Evolutionary conservation across 2,329 filamentous ascomycete species (phyloP).

Genomic region (Phaeomoniella chlamydospora): DNA sequence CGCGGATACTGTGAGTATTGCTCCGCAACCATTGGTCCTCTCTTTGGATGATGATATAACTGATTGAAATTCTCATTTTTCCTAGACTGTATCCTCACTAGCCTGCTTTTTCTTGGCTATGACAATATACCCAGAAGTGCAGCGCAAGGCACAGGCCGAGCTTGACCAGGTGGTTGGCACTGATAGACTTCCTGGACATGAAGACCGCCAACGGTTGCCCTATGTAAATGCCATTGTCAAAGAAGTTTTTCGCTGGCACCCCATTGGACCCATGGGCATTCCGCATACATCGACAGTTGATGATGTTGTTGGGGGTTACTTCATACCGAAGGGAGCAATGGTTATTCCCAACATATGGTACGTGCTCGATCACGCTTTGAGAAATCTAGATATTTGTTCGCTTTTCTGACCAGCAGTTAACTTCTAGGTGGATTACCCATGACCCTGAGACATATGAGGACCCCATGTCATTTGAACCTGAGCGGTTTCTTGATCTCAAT

Average conservation of each 20-base stretch:
- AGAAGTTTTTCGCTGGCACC: slow-evolving; percentile 22
- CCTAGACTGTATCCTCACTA: slow-evolving; percentile 27
- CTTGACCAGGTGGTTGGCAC: slow-evolving; percentile 23
- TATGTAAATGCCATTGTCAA: slow-evolving; percentile 19
- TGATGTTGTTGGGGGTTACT: slow-evolving; percentile 33
- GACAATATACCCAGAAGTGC: slow-evolving; percentile 28
- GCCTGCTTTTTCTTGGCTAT: slow-evolving; percentile 35
- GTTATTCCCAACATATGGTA: slow-evolving; percentile 30
- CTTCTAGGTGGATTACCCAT: background rate
- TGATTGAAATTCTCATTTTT: slow-evolving; percentile 1
- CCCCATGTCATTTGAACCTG: slow-evolving; percentile 24
- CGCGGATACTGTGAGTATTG: background rate
- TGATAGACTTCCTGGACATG: slow-evolving; percentile 16
- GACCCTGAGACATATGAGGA: slow-evolving; percentile 6
- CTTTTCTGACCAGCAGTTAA: background rate
- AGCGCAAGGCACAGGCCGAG: slow-evolving; percentile 27
- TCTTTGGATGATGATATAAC: background rate
- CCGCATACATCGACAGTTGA: slow-evolving; percentile 35
- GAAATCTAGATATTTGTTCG: too few species aligned
- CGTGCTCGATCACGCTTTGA: slow-evolving; percentile 12
- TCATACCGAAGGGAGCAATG: slow-evolving; percentile 33
- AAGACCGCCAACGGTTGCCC: slow-evolving; percentile 15
- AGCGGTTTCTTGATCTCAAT: slow-evolving; percentile 18
- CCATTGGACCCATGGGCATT: slow-evolving; percentile 28
- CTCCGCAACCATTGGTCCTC: too few species aligned